Percentiles rank a stretch among this genome's conserved stretches.
phyloP scores from a whole-genome alignment of 306 rosid genomes.

The Herpetospermum pedunculosum region DNA sequence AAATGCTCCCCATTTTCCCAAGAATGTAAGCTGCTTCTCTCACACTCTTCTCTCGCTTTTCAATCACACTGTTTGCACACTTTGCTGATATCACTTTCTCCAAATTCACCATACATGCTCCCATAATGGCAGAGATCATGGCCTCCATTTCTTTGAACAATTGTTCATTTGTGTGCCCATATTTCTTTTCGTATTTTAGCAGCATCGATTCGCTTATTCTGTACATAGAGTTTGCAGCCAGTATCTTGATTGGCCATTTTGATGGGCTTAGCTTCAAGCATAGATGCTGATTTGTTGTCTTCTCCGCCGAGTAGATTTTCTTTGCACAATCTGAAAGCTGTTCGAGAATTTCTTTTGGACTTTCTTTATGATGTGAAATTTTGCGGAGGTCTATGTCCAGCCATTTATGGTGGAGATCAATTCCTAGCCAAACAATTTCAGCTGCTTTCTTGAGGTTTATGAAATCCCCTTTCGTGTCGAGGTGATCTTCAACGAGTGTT shows the following conservation, averaged over 20 bases:
- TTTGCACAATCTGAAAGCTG: conserved; percentile 43
- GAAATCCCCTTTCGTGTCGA: conserved; percentile 37
- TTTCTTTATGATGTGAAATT: conserved; percentile 32
- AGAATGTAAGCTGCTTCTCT: conserved; percentile 45
- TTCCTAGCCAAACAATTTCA: conserved; percentile 49
- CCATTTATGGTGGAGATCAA: conserved; percentile 66
- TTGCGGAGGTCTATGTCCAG: conserved; percentile 46
- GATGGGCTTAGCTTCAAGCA: conserved; percentile 38
- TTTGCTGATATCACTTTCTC: conserved; percentile 27
- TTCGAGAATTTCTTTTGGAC: conserved; percentile 38
- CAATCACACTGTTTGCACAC: conserved; percentile 43
- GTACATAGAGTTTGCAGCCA: conserved; percentile 71
- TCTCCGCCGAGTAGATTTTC: conserved; percentile 21
- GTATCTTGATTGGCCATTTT: conserved; percentile 42
- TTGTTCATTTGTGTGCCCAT: conserved; percentile 14
- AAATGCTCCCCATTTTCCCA: conserved; percentile 50
- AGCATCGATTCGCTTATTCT: conserved; percentile 50
- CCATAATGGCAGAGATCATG: conserved; percentile 52
- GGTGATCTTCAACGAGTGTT: conserved; percentile 30
- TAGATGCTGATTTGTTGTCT: conserved; percentile 8
- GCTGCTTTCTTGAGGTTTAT: conserved; percentile 43
- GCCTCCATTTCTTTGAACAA: conserved; percentile 26
- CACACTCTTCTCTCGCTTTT: conserved; percentile 57
- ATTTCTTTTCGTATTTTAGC: conserved; percentile 20
- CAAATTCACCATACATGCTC: conserved; percentile 66